Percentiles rank a stretch among this genome's conserved stretches.
phyloP scores from a whole-genome alignment of 768 basidiomycete genomes.

The Tylopilus subfusipes region DNA sequence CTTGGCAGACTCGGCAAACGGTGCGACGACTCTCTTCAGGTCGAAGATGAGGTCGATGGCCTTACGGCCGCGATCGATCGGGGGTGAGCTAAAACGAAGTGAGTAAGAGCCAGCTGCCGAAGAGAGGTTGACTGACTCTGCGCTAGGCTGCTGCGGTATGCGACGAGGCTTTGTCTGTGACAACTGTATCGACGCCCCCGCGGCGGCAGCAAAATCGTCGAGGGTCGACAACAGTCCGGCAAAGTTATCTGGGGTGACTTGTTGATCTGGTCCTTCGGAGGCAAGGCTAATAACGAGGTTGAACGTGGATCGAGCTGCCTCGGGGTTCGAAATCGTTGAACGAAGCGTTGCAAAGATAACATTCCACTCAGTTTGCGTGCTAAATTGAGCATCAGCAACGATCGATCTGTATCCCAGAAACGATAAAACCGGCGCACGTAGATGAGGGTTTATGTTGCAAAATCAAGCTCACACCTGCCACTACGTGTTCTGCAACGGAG shows the following conservation, averaged over 20 bases:
- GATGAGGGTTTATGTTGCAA: slow-evolving; percentile 75
- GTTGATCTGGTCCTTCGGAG: slow-evolving; percentile 55
- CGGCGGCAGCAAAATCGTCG: slow-evolving; percentile 81
- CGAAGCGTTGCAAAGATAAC: slow-evolving; percentile 84
- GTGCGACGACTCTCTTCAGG: slow-evolving; percentile 62
- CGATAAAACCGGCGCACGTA: slow-evolving; percentile 33
- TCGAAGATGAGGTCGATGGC: slow-evolving; percentile 79
- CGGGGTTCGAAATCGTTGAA: slow-evolving; percentile 79
- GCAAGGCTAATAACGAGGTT: slow-evolving; percentile 69
- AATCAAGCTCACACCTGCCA: slow-evolving; percentile 75
- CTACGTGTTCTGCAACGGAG: slow-evolving; percentile 89
- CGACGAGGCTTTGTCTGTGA: slow-evolving; percentile 54
- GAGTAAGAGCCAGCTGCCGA: background rate
- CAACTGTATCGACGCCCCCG: slow-evolving; percentile 59
- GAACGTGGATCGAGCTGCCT: slow-evolving; percentile 83
- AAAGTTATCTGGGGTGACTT: slow-evolving; percentile 76
- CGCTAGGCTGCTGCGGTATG: slow-evolving; percentile 44
- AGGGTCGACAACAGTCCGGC: slow-evolving; percentile 72
- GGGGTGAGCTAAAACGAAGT: slow-evolving; percentile 53
- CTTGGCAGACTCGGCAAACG: slow-evolving; percentile 50
- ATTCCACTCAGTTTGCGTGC: slow-evolving; percentile 95
- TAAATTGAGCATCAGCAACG: slow-evolving; percentile 28
- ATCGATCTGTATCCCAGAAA: background rate
- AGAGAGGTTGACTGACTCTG: slow-evolving; percentile 43
- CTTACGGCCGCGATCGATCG: slow-evolving; percentile 74